Conservation (phyloP, 768 basidiomycete species). For the Pleurotus giganteus region DNA sequence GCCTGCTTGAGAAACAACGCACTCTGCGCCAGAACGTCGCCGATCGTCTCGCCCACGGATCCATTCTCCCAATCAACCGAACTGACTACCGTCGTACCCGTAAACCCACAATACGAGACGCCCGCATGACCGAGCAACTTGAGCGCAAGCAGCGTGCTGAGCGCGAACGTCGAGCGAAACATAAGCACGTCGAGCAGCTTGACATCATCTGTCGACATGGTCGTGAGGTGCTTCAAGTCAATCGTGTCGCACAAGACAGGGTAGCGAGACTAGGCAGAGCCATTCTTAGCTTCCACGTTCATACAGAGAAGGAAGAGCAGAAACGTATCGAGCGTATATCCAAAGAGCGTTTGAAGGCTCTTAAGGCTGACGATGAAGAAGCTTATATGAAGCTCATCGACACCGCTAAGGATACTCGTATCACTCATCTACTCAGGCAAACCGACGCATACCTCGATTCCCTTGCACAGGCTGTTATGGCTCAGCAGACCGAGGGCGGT, state of each 20-base stretch:
- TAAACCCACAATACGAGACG: slow-evolving; percentile 86
- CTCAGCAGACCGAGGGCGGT: slow-evolving; percentile 81
- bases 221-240: slow-evolving; percentile 64
- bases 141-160: slow-evolving; percentile 92
- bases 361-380: slow-evolving; percentile 98
- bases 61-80: slow-evolving; percentile 88
- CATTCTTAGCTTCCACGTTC: slow-evolving; percentile 79
- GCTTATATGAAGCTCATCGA: slow-evolving; percentile 99
- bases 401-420: slow-evolving; percentile 98
- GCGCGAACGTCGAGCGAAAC: slow-evolving; percentile 91
- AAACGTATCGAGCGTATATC: slow-evolving; percentile 93
- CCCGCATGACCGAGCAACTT: slow-evolving; percentile 81
- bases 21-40: slow-evolving; percentile 81
- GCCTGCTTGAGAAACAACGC: slow-evolving; percentile 90
- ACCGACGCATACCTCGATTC: slow-evolving; percentile 95
- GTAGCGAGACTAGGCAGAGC: slow-evolving; percentile 75
- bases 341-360: slow-evolving; percentile 96
- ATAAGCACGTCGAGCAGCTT: slow-evolving; percentile 95
- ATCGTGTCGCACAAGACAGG: slow-evolving; percentile 61
- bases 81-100: slow-evolving; percentile 85
- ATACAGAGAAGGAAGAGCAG: slow-evolving; percentile 97
- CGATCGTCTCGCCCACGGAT: slow-evolving; percentile 83
- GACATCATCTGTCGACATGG: slow-evolving; percentile 84
- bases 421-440: slow-evolving; percentile 92
- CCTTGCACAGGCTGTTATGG: slow-evolving; percentile 88